These are phyloP conservation scores for Cudoniella acicularis DNA, from an alignment of 495 filamentous ascomycete species.

Conservation along the genomic window DNA sequence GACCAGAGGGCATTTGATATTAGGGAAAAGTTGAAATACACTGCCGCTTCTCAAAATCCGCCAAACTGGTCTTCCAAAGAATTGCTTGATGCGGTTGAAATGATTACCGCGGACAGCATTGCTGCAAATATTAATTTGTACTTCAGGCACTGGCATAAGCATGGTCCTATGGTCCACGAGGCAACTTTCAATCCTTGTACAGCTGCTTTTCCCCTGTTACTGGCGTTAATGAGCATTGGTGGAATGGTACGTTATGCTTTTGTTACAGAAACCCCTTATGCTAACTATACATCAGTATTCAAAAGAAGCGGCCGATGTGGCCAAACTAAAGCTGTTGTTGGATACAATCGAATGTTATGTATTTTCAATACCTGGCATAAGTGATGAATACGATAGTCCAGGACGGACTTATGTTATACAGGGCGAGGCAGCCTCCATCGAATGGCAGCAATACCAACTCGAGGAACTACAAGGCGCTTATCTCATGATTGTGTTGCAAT, in stretches of 20 bases:
- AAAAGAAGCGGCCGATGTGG: slow-evolving; percentile 12
- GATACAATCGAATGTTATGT: slow-evolving; percentile 24
- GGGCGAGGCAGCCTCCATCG: slow-evolving; percentile 14
- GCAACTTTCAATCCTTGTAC: slow-evolving; percentile 22
- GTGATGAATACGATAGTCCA: slow-evolving; percentile 23
- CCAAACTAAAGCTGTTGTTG: slow-evolving; percentile 18
- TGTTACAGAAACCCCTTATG: background rate
- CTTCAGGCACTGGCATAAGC: slow-evolving; percentile 27
- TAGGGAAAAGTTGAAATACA: slow-evolving; percentile 25
- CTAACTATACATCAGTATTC: slow-evolving; percentile 17
- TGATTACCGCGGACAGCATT: slow-evolving; percentile 20
- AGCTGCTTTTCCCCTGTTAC: slow-evolving; percentile 20
- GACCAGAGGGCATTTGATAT: slow-evolving; percentile 25
- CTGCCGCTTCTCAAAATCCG: slow-evolving; percentile 11
- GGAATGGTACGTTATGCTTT: slow-evolving; percentile 19
- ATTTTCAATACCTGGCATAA: slow-evolving; percentile 19
- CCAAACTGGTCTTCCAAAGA: slow-evolving; percentile 15
- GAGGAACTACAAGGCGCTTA: slow-evolving; percentile 27
- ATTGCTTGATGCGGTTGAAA: slow-evolving; percentile 15
- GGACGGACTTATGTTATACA: slow-evolving; percentile 19
- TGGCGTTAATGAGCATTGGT: slow-evolving; percentile 25
- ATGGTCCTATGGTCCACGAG: slow-evolving; percentile 26
- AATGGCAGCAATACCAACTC: slow-evolving; percentile 24
- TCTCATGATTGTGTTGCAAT: slow-evolving; percentile 26
- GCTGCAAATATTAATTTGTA: slow-evolving; percentile 22